phyloP scores from a whole-genome alignment of 2,329 filamentous ascomycete genomes.

The Exutisphaerella laricina region DNA sequence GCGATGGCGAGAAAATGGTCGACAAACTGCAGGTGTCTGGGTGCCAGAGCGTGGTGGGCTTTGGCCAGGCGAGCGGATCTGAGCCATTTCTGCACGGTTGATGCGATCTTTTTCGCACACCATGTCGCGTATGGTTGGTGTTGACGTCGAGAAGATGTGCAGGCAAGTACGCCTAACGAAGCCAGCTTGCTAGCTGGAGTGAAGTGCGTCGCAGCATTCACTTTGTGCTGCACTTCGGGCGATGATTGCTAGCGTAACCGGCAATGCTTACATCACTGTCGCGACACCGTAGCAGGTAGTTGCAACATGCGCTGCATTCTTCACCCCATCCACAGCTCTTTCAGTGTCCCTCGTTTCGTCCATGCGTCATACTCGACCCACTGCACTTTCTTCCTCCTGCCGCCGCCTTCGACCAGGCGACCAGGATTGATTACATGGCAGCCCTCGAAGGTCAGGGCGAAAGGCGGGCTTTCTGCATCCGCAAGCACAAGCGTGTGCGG shows the following conservation, averaged over 20 bases:
- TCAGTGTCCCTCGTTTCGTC: constrained; percentile 54
- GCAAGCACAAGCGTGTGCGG: constrained; percentile 78
- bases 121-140: too few species aligned
- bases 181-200: too few species aligned
- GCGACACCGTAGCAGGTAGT: too few species aligned
- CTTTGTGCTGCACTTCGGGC: not conserved
- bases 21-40: constrained; percentile 4
- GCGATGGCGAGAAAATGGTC: not conserved
- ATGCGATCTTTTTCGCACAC: not conserved
- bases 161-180: too few species aligned
- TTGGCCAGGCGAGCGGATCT: not conserved
- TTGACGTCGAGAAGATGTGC: too few species aligned
- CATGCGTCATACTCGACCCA: constrained; percentile 86
- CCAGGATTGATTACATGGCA: constrained; percentile 96
- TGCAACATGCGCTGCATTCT: too few species aligned
- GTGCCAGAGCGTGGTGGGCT: constrained; percentile 1
- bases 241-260: not conserved
- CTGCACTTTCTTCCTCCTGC: constrained; percentile 57
- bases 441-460: constrained; percentile 86
- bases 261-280: too few species aligned
- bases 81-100: not conserved
- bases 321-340: constrained; percentile 48
- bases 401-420: constrained; percentile 57
- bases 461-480: constrained; percentile 74
- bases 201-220: too few species aligned